These are phyloP conservation scores for Lenwebbia sp. DNA, from an alignment of 345 rosid species.

Conservation along the genomic window DNA sequence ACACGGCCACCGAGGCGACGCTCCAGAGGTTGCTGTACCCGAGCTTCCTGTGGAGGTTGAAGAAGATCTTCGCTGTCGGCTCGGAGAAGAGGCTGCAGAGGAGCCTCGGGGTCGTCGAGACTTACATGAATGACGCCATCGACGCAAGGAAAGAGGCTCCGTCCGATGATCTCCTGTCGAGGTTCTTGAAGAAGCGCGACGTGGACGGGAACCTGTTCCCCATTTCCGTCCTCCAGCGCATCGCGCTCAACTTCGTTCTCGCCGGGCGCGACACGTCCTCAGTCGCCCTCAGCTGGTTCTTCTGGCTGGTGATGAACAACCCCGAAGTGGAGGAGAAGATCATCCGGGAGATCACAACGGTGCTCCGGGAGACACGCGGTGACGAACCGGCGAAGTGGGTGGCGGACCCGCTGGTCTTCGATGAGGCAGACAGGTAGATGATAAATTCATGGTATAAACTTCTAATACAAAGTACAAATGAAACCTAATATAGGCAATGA, in stretches of 20 bases:
- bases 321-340: constrained; percentile 56
- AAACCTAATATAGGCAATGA: neutral
- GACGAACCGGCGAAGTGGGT: constrained; percentile 52
- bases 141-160: constrained; percentile 59
- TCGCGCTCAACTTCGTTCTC: constrained; percentile 83
- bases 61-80: constrained; percentile 58
- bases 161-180: constrained; percentile 70
- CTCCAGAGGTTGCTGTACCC: constrained; percentile 72
- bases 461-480: neutral
- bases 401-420: constrained; percentile 68
- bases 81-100: constrained; percentile 41
- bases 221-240: constrained; percentile 61
- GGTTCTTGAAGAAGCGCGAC: constrained; percentile 79
- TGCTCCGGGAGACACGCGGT: constrained; percentile 64
- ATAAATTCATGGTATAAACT: neutral
- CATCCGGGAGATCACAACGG: constrained; percentile 41
- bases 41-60: constrained; percentile 56
- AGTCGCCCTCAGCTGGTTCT: constrained; percentile 90
- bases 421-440: constrained; percentile 56
- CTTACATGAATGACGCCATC: constrained; percentile 71
- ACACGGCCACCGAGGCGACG: constrained; percentile 77
- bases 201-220: constrained; percentile 52
- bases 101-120: constrained; percentile 53
- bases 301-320: constrained; percentile 81
- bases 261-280: constrained; percentile 95